phyloP scores from a whole-genome alignment of 345 rosid species.

The Dimocarpus longan region DNA sequence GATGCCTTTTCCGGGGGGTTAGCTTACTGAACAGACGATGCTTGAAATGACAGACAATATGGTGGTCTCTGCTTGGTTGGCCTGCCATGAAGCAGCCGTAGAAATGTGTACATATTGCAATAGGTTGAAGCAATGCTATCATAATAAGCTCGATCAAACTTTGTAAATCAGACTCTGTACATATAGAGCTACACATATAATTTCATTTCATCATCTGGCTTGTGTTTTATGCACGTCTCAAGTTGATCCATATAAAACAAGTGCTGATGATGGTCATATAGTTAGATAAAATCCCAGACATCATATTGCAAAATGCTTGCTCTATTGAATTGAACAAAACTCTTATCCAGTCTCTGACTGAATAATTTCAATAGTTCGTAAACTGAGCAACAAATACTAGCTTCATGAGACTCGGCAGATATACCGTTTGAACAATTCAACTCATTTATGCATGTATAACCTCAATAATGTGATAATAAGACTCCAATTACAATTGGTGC shows the following conservation, averaged over 20 bases:
- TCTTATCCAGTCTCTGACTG: slow-evolving; percentile 5
- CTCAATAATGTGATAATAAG: slow-evolving; percentile 17
- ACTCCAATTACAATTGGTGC: slow-evolving; percentile 21
- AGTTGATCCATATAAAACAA: too few species aligned
- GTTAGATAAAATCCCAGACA: neutral
- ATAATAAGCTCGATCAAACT: neutral
- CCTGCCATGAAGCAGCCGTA: neutral
- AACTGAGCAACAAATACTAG: neutral
- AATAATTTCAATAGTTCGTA: slow-evolving; percentile 12
- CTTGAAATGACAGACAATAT: neutral
- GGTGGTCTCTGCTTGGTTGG: neutral
- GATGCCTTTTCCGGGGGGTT: slow-evolving; percentile 81
- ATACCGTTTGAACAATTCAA: slow-evolving; percentile 12
- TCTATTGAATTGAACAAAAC: neutral
- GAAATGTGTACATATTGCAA: slow-evolving; percentile 21
- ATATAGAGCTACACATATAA: neutral
- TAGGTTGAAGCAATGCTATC: neutral
- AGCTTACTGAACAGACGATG: slow-evolving; percentile 57
- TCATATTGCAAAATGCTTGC: neutral
- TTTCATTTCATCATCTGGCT: too few species aligned
- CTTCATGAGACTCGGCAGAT: neutral
- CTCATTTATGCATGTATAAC: slow-evolving; percentile 18
- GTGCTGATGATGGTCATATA: neutral
- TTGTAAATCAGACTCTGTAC: slow-evolving; percentile 26
- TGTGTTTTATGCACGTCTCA: too few species aligned